phyloP scores from a whole-genome alignment of 768 basidiomycete species.

The Austroboletus festivus region DNA sequence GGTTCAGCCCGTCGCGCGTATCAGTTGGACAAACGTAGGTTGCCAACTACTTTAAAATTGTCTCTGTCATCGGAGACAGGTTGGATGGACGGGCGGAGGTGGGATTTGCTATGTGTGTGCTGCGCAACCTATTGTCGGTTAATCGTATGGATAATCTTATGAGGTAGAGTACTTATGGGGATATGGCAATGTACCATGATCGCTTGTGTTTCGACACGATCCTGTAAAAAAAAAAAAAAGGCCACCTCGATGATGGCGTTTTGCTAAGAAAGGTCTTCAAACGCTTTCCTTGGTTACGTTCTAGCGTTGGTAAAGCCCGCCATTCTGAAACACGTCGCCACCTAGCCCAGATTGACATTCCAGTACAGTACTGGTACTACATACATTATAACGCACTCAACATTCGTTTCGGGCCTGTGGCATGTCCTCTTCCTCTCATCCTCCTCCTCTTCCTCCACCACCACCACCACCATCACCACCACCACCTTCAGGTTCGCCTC shows the following conservation, averaged over 20 bases:
- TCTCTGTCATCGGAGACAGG: not conserved
- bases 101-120: too few relatives aligned
- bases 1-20: slow-evolving; percentile 19
- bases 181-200: too few relatives aligned
- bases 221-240: too few relatives aligned
- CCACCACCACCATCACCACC: not conserved
- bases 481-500: too few relatives aligned
- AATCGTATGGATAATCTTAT: too few relatives aligned
- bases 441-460: not conserved
- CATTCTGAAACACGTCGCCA: slow-evolving; percentile 16
- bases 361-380: not conserved
- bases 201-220: too few relatives aligned
- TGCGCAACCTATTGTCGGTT: too few relatives aligned
- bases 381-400: not conserved
- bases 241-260: too few relatives aligned
- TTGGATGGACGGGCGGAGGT: too few relatives aligned
- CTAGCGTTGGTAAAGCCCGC: slow-evolving; percentile 1
- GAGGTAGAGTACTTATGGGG: too few relatives aligned
- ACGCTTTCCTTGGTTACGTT: slow-evolving; percentile 12
- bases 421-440: slow-evolving; percentile 12
- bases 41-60: too few relatives aligned
- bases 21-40: slow-evolving; percentile 20
- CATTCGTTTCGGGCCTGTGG: not conserved
- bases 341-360: slow-evolving; percentile 10
- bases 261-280: not conserved